Evolutionary conservation across 192 early-diverging fungal species (phyloP).

Genomic region (Coemansia nantahalensis): DNA sequence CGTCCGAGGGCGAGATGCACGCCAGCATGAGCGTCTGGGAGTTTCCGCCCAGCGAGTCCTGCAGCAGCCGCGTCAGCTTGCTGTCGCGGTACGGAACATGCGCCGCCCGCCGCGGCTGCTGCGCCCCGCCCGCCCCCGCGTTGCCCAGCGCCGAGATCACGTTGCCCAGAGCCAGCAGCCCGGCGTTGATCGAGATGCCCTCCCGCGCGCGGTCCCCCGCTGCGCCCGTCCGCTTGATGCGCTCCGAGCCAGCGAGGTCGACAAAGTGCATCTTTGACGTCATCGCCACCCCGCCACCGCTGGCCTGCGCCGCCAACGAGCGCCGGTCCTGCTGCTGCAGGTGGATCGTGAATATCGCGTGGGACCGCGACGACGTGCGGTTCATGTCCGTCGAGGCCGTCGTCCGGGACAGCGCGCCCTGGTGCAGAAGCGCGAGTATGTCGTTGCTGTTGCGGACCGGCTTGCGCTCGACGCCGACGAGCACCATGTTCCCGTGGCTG

Average conservation of each 20-base stretch:
- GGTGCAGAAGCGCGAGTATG: slow-evolving; percentile 64
- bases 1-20: slow-evolving; percentile 86
- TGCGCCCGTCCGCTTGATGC: slow-evolving; percentile 91
- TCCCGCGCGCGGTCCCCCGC: slow-evolving; percentile 93
- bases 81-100: slow-evolving; percentile 98
- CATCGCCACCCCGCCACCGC: slow-evolving; percentile 30
- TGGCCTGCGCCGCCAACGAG: slow-evolving; percentile 1
- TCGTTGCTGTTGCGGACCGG: slow-evolving; percentile 62
- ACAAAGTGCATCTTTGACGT: slow-evolving; percentile 97
- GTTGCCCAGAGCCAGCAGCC: slow-evolving; percentile 93
- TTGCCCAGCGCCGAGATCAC: slow-evolving; percentile 95
- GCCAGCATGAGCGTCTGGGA: slow-evolving; percentile 95
- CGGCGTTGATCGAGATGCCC: slow-evolving; percentile 97
- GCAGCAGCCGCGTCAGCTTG: slow-evolving; percentile 93
- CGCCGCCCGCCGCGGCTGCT: slow-evolving; percentile 45
- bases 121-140: slow-evolving; percentile 11
- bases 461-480: slow-evolving; percentile 81
- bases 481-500: slow-evolving; percentile 81
- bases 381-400: slow-evolving; percentile 99
- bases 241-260: slow-evolving; percentile 96
- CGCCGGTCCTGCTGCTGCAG: slow-evolving; percentile 80
- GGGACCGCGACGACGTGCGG: slow-evolving; percentile 86
- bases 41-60: slow-evolving; percentile 96
- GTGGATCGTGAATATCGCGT: slow-evolving; percentile 92
- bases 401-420: slow-evolving; percentile 74